phyloP scores from a whole-genome alignment of 176 grass and related monocot species.

The Typha latifolia region DNA sequence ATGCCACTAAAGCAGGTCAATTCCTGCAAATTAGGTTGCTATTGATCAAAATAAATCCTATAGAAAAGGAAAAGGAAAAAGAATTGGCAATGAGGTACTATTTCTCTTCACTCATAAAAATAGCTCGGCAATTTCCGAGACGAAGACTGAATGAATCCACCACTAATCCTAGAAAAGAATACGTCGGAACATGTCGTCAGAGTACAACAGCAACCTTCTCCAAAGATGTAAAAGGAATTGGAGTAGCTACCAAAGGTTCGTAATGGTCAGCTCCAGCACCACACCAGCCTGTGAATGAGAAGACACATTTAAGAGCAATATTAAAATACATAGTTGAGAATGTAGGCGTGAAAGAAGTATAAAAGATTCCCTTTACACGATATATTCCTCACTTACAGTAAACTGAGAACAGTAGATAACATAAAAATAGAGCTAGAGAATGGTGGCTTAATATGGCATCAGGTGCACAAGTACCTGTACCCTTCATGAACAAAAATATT shows the following conservation, averaged over 20 bases:
- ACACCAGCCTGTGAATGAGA: slow-evolving; percentile 75
- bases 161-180: neutral
- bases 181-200: slow-evolving; percentile 19
- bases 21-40: neutral
- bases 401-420: too few relatives aligned
- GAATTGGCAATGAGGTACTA: neutral
- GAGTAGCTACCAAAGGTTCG: slow-evolving; percentile 62
- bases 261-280: slow-evolving; percentile 93
- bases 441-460: too few relatives aligned
- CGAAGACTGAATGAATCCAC: neutral
- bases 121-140: neutral
- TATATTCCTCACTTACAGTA: neutral
- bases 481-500: slow-evolving; percentile 98
- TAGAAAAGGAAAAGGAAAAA: neutral
- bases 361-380: neutral
- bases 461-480: slow-evolving; percentile 44
- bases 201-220: slow-evolving; percentile 90
- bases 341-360: neutral
- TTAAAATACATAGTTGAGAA: neutral
- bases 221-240: slow-evolving; percentile 60
- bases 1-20: neutral
- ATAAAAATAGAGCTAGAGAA: too few relatives aligned
- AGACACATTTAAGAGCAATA: neutral
- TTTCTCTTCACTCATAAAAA: neutral
- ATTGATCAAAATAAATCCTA: neutral